Evolutionary conservation across 2,329 filamentous ascomycete species (phyloP).

Genomic region (Anisogramma anomala): DNA sequence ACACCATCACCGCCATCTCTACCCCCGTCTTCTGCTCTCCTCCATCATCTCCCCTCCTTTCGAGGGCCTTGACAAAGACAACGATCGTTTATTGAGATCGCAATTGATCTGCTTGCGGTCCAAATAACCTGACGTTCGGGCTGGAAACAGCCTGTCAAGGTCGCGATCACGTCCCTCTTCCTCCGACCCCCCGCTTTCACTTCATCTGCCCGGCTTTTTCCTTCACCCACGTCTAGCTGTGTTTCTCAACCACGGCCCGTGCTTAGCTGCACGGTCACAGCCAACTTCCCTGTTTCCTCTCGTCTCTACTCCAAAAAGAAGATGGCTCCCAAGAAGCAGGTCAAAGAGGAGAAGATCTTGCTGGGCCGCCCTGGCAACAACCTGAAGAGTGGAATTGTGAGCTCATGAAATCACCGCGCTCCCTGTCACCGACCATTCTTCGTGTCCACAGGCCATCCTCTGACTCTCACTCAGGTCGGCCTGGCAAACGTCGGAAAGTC

Average conservation of each 20-base stretch:
- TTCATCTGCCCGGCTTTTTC: conserved; percentile 41
- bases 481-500: conserved; percentile 99
- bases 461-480: conserved; percentile 61
- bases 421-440: conserved; percentile 7
- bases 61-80: neutral
- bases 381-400: conserved; percentile 97
- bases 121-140: conserved; percentile 20
- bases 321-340: conserved; percentile 94
- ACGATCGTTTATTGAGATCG: neutral
- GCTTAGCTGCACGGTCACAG: conserved; percentile 37
- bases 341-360: conserved; percentile 89
- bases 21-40: neutral
- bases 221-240: conserved; percentile 55
- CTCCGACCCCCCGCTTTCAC: conserved; percentile 32
- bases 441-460: conserved; percentile 20
- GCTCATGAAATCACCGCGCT: conserved; percentile 21
- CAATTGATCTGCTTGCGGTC: conserved; percentile 1
- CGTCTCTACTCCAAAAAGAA: conserved; percentile 50
- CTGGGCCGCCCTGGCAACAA: conserved; percentile 95
- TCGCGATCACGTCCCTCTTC: conserved; percentile 33
- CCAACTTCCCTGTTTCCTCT: conserved; percentile 29
- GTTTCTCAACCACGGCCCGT: conserved; percentile 43
- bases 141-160: conserved; percentile 30
- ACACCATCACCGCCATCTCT: neutral
- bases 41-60: neutral